Evolutionary conservation across 2,329 filamentous ascomycete species (phyloP).

Genomic region (Spiromastix sp.): DNA sequence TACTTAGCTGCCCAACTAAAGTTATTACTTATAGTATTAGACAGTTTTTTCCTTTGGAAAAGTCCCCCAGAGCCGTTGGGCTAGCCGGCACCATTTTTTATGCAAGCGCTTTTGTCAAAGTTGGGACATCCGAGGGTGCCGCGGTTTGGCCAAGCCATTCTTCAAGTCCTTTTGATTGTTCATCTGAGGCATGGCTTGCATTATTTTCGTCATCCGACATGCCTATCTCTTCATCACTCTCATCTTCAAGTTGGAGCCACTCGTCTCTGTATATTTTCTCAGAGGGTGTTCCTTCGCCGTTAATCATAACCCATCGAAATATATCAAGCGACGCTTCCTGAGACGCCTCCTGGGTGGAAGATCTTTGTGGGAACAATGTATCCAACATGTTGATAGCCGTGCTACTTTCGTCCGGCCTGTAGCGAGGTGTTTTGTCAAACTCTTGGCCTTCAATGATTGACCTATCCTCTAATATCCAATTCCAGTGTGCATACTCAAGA

Average conservation of each 20-base stretch:
- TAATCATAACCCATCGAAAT: constrained; percentile 13
- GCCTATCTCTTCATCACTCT: constrained; percentile 7
- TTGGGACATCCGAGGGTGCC: no score
- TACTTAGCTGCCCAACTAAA: no score
- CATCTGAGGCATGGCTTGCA: constrained; percentile 3
- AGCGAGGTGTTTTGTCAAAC: not conserved
- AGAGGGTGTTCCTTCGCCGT: constrained; percentile 10
- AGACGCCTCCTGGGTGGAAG: constrained; percentile 10
- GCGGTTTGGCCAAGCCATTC: constrained; percentile 3
- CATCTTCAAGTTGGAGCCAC: constrained; percentile 10
- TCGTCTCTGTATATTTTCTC: constrained; percentile 13
- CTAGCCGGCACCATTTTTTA: no score
- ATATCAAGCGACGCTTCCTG: constrained; percentile 11
- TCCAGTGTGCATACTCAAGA: no score
- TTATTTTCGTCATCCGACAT: constrained; percentile 2
- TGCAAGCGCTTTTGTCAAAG: no score
- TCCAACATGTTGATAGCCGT: constrained; percentile 4
- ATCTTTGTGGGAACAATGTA: constrained; percentile 1
- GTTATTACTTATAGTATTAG: no score
- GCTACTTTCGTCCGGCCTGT: constrained; percentile 2
- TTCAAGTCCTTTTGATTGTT: constrained; percentile 4
- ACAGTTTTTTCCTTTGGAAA: no score
- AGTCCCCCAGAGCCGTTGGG: no score
- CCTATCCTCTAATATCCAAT: constrained; percentile 3
- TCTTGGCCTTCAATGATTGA: not conserved